Evolutionary conservation across 1,139 yeast species (phyloP).

Genomic region (Candida smagusa): DNA sequence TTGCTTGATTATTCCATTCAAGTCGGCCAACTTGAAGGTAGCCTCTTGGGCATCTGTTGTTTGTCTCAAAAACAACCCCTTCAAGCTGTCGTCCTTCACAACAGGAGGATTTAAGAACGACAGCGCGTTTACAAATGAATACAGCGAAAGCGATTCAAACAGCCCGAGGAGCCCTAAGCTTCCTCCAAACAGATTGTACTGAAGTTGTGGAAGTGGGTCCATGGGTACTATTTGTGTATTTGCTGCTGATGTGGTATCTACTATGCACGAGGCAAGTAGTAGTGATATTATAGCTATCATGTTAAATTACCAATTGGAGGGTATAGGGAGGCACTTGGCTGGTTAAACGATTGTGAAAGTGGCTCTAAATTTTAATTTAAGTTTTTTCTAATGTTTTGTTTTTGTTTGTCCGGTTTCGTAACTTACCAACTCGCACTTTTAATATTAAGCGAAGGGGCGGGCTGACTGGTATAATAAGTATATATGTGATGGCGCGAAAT

Average conservation of each 20-base stretch:
- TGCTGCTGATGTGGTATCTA: not conserved
- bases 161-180: conserved; percentile 63
- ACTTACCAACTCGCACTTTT: not conserved
- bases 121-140: conserved; percentile 51
- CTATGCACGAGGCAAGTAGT: conserved; percentile 3
- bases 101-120: conserved; percentile 19
- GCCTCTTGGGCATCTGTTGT: conserved; percentile 21
- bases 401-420: conserved; percentile 1
- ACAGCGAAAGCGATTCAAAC: conserved; percentile 59
- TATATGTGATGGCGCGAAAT: too few species aligned
- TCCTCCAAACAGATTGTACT: conserved; percentile 33
- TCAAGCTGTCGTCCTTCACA: conserved; percentile 5
- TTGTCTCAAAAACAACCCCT: conserved; percentile 31
- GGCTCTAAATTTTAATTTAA: not conserved
- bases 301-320: too few species aligned
- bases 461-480: too few species aligned
- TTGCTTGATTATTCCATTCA: conserved; percentile 32
- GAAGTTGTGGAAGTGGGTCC: conserved; percentile 27
- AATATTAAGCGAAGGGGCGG: too few species aligned
- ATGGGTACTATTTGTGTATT: conserved; percentile 6
- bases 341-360: not conserved
- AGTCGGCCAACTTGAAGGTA: conserved; percentile 25
- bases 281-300: not conserved
- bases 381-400: conserved; percentile 2
- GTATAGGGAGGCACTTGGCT: too few species aligned